phyloP scores from a whole-genome alignment of 2,329 filamentous ascomycete species.

The Thermomyces lanuginosus region DNA sequence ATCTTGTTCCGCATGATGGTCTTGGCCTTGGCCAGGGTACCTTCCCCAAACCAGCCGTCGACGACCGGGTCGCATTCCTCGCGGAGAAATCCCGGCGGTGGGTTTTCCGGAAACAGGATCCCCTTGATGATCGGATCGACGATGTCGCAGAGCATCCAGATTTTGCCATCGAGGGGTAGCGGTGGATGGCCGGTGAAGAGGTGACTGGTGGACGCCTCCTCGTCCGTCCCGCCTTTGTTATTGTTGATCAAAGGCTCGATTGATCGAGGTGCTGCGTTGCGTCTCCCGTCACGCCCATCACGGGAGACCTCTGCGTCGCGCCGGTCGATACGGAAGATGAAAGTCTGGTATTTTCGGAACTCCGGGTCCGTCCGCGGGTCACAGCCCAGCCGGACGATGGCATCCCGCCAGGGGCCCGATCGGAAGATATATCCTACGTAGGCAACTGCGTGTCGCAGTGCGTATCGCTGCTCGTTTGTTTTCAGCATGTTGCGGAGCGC shows the following conservation, averaged over 20 bases:
- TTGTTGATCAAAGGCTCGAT: constrained; percentile 6
- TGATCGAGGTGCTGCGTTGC: constrained; percentile 14
- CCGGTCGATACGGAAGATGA: constrained; percentile 59
- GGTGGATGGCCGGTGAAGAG: constrained; percentile 61
- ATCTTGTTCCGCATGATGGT: constrained; percentile 81
- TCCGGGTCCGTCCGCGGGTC: constrained; percentile 66
- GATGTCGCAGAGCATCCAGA: constrained; percentile 91
- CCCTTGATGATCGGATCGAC: constrained; percentile 56
- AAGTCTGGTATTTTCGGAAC: constrained; percentile 71
- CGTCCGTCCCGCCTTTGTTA: constrained; percentile 4
- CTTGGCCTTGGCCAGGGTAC: constrained; percentile 67
- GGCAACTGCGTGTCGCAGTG: constrained; percentile 58
- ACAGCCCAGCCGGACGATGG: constrained; percentile 67
- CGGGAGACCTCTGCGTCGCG: constrained; percentile 18
- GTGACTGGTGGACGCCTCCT: constrained; percentile 31
- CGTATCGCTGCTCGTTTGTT: constrained; percentile 33
- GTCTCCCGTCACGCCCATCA: constrained; percentile 16
- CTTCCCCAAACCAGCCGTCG: constrained; percentile 74
- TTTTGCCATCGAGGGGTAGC: constrained; percentile 64
- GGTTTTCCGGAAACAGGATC: constrained; percentile 47
- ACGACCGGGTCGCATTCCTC: constrained; percentile 41
- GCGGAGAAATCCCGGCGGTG: constrained; percentile 36
- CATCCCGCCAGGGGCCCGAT: constrained; percentile 80
- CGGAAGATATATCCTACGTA: constrained; percentile 87
- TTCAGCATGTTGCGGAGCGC: constrained; percentile 58